phyloP scores from a whole-genome alignment of 345 rosid species.

The Populus deltoides region DNA sequence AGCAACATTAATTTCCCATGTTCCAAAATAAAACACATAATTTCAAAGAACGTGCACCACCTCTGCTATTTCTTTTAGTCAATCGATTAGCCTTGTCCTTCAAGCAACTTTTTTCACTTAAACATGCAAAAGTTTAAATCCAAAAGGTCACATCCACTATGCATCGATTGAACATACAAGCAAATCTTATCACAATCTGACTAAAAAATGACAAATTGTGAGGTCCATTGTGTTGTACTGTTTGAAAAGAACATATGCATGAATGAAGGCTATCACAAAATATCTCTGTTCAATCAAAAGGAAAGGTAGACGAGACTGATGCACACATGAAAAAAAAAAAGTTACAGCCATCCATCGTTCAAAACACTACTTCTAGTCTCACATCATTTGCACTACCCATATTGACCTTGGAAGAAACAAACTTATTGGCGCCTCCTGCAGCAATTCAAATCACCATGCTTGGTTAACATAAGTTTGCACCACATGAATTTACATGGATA shows the following conservation, averaged over 20 bases:
- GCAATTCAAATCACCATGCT: too few relatives aligned
- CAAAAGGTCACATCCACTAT: neutral
- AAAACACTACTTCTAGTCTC: neutral
- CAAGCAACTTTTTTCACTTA: neutral
- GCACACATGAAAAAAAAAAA: neutral
- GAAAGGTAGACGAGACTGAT: conserved; percentile 6
- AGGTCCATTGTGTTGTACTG: neutral
- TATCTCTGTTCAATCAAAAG: neutral
- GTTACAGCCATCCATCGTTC: conserved; percentile 7
- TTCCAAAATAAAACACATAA: neutral
- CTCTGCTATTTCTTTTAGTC: too few relatives aligned
- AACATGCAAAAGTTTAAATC: neutral
- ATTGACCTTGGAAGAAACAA: neutral
- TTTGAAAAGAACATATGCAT: too few relatives aligned
- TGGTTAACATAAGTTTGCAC: too few relatives aligned
- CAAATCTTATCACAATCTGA: conserved; percentile 2
- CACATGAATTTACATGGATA: too few relatives aligned
- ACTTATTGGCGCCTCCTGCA: neutral
- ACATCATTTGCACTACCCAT: conserved; percentile 2
- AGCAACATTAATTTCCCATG: neutral
- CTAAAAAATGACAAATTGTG: neutral
- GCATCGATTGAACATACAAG: neutral
- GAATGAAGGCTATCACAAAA: neutral
- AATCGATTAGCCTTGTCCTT: neutral
- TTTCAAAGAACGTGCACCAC: neutral